Conservation (phyloP, 352 stramenopile species). For the Phytophthora sojae region DNA sequence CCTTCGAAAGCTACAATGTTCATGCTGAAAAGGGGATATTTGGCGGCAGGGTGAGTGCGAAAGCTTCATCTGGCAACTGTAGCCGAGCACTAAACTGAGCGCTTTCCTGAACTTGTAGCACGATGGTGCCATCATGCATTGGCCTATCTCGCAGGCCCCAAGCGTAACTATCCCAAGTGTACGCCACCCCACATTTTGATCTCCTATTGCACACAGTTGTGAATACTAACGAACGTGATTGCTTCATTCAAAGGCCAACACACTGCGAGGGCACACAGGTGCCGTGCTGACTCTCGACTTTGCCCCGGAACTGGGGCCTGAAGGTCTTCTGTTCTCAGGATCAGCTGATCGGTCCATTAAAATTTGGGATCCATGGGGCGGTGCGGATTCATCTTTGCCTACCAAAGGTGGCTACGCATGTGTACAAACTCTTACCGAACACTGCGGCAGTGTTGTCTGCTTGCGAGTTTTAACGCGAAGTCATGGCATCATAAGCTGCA, state of each 20-base stretch:
- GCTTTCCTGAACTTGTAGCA: conserved; percentile 41
- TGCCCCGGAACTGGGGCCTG: conserved; percentile 42
- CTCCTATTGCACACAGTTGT: neutral
- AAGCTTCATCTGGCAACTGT: neutral
- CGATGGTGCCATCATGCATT: conserved; percentile 69
- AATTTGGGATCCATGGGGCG: conserved; percentile 75
- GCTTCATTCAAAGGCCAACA: conserved; percentile 41
- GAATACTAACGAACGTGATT: conserved; percentile 1
- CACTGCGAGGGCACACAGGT: conserved; percentile 60
- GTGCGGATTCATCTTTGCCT: conserved; percentile 49
- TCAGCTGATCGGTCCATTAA: conserved; percentile 76
- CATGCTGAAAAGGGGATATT: conserved; percentile 61
- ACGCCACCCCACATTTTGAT: conserved; percentile 10
- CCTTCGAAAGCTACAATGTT: conserved; percentile 59
- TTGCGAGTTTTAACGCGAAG: conserved; percentile 54
- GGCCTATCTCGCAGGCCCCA: conserved; percentile 53
- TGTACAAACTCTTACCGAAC: conserved; percentile 71
- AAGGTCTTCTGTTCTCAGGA: conserved; percentile 70
- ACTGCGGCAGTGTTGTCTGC: conserved; percentile 61
- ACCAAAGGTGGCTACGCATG: conserved; percentile 37
- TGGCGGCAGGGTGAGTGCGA: conserved; percentile 52
- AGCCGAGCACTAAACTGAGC: neutral
- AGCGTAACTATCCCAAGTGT: conserved; percentile 60
- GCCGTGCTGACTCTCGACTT: conserved; percentile 65
- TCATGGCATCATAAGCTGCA: conserved; percentile 72